Evolutionary conservation across 2,329 filamentous ascomycete genomes (phyloP).

Genomic region (Rhinocladiella mackenziei): DNA sequence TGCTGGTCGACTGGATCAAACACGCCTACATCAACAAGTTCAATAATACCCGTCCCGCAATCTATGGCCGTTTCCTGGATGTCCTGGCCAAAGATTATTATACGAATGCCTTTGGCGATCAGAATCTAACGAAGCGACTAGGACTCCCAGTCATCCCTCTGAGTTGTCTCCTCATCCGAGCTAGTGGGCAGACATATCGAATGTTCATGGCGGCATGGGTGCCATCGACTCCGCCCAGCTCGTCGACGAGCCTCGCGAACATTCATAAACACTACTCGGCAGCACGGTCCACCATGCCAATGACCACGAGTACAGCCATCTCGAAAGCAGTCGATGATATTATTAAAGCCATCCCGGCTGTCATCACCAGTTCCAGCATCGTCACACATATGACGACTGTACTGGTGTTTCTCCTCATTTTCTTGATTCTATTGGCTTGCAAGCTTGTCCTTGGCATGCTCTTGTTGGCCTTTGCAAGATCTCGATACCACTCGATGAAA

Average conservation of each 20-base stretch:
- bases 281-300: constrained; percentile 61
- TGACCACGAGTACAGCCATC: constrained; percentile 55
- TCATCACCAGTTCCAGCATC: constrained; percentile 41
- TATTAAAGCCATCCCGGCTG: constrained; percentile 39
- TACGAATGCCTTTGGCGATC: constrained; percentile 86
- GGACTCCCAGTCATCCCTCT: constrained; percentile 88
- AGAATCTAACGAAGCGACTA: constrained; percentile 82
- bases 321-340: constrained; percentile 38
- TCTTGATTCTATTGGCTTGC: constrained; percentile 75
- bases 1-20: constrained; percentile 94
- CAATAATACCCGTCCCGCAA: constrained; percentile 88
- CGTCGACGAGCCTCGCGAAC: constrained; percentile 39
- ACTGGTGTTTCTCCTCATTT: constrained; percentile 77
- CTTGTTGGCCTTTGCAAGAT: constrained; percentile 72
- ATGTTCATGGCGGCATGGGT: constrained; percentile 93
- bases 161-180: constrained; percentile 89
- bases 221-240: constrained; percentile 43
- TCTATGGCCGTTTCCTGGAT: constrained; percentile 87
- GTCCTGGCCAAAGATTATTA: constrained; percentile 98
- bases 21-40: constrained; percentile 98
- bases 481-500: constrained; percentile 78
- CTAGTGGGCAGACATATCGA: constrained; percentile 92
- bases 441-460: constrained; percentile 88
- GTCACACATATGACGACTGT: constrained; percentile 65
- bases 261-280: constrained; percentile 50